Base-by-base conservation (phyloP, 805 yeast genomes). In the Wickerhamomyces chaumierensis region DNA sequence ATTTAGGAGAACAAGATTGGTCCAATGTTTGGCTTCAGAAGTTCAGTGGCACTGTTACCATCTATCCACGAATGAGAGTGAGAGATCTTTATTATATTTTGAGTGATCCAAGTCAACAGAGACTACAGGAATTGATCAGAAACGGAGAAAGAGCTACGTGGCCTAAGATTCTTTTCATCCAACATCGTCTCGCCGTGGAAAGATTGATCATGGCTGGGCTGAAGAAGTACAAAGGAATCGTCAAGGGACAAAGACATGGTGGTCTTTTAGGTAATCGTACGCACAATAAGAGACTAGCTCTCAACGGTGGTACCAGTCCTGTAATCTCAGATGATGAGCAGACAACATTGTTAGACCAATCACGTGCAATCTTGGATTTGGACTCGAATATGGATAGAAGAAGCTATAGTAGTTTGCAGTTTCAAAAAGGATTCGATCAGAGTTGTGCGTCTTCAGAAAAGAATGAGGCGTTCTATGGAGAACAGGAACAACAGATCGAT, bases 1-100 rank as follows among this genome's bases (percentile, higher is more conserved):
- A 71, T 42, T 55, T 81, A 33, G 57, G 78, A 62, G 80, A 79
- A 48, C 85, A 78, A 55, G 92, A 82, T 57, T 83, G 90, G 90
- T 78, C 84, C 46, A 76, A 73, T 49, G 68, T 82, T 15, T 82
- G 83, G 69, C 59, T 83, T 21, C 94, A 82, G 60, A 62, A 69
- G 42, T 82, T 83, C 51, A 72, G 78, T 35, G 94, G 94, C 1
- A 69, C 83, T 0, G 76, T 82, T 11, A 83, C 92, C 0, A 65
- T 82, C 17, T 82, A 85, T 77, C 92, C 92, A 3, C 70, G 78
- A 46, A 71, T 78, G 44, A 61, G 61, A 28, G 53, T 79, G 12
- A 55, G 54, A 27, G 92, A 83, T 51, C 75, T 80, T 45, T 66
- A 65, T 60, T 67, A 76, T 49, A 75, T 82, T 35, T 59, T 82